phyloP scores from a whole-genome alignment of 768 basidiomycete species.

The Lenzites betulinus region DNA sequence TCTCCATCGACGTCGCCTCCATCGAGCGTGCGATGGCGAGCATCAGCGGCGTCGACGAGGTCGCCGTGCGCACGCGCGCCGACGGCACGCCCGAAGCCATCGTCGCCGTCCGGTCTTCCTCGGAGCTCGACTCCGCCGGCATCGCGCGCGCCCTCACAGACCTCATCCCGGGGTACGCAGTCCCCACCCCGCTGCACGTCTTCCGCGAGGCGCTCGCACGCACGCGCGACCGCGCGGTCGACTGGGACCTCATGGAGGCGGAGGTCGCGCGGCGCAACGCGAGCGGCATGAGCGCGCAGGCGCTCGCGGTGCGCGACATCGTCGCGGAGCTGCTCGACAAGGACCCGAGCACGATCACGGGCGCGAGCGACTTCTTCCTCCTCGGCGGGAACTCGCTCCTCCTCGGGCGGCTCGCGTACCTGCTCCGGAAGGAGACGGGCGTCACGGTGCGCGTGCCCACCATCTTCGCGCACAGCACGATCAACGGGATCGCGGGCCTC shows the following conservation, averaged over 20 bases:
- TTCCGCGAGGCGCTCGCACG: conserved; percentile 23
- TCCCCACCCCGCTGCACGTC: conserved; percentile 42
- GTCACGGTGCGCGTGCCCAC: conserved; percentile 40
- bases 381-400: conserved; percentile 53
- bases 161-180: conserved; percentile 41
- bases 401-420: conserved; percentile 23
- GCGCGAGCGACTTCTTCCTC: conserved; percentile 29
- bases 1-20: conserved; percentile 32
- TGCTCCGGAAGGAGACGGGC: conserved; percentile 32
- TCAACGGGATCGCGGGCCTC: conserved; percentile 43
- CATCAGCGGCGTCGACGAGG: conserved; percentile 38
- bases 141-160: conserved; percentile 22
- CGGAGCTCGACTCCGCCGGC: conserved; percentile 22
- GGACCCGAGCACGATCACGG: conserved; percentile 24
- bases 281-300: conserved; percentile 18
- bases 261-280: conserved; percentile 22
- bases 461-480: conserved; percentile 46
- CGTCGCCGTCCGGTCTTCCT: conserved; percentile 32
- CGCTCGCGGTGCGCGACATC: conserved; percentile 24
- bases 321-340: conserved; percentile 25
- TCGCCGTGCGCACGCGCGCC: conserved; percentile 34
- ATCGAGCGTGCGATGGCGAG: conserved; percentile 33
- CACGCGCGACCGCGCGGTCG: conserved; percentile 1
- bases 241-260: conserved; percentile 41
- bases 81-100: conserved; percentile 43